Evolutionary conservation across 352 stramenopile genomes (phyloP), one percentile per base, ranked within the genome.

Genomic region (Phytophthora ramorum): DNA sequence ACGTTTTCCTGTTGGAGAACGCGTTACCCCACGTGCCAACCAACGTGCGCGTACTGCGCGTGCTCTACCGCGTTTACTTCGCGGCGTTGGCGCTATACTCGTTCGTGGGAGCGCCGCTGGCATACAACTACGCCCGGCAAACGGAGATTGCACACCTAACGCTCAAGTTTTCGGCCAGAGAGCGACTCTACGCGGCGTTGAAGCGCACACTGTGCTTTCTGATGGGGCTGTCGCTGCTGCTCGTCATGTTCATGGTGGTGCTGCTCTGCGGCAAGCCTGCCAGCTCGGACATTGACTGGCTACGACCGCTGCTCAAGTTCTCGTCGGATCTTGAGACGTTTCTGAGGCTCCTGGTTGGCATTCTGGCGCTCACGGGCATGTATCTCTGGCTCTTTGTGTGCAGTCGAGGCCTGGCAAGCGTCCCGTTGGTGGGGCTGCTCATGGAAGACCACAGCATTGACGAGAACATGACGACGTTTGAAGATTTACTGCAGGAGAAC

Each of bases 101-200:
- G 34, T 92, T 93, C 49, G 43, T 92, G 2, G 76, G 80, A 8
- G 87, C 85, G 32, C 87, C 87, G 28, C 81, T 96, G 17, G 81
- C 87, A 22, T 96, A 83, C 61, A 88, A 93, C 62, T 96, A 94
- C 61, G 84, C 87, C 6, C 87, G 87, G 22, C 84, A 96, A 62
- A 94, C 84, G 22, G 87, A 94, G 64, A 87, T 96, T 55, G 83
- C 86, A 48, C 88, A 93, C 58, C 74, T 96, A 59, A 96, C 88
- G 34, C 62, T 92, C 43, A 74, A 74, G 14, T 93, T 92, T 63
- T 75, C 73, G 2, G 62, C 77, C 4, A 70, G 64, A 24, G 68
- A 88, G 38, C 80, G 86, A 12, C 70, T 94, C 10, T 65, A 70
- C n/a, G 73, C 78, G 28, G 88, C 88, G 20, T 16, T 81, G 3